phyloP scores from a whole-genome alignment of 2,329 filamentous ascomycete genomes.

The Fusarium ramigenum region DNA sequence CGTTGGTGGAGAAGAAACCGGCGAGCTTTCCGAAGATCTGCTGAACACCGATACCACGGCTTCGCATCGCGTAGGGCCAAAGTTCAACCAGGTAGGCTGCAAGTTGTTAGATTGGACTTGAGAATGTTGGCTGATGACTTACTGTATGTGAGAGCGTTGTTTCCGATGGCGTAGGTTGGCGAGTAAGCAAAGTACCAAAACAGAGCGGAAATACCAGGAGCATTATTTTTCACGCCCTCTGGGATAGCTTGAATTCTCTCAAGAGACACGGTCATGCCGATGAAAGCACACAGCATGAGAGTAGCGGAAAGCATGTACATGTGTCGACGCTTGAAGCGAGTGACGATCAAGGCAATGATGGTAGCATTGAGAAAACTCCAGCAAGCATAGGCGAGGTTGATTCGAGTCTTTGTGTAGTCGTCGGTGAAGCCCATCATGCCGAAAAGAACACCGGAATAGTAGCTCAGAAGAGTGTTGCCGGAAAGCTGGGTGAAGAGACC shows the following conservation, averaged over 20 bases:
- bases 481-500: slow-evolving; percentile 64
- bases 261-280: slow-evolving; percentile 62
- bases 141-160: slow-evolving; percentile 38
- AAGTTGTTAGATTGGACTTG: background rate
- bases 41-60: slow-evolving; percentile 66
- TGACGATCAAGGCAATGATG: slow-evolving; percentile 52
- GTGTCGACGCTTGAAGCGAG: slow-evolving; percentile 57
- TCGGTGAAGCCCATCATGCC: slow-evolving; percentile 56
- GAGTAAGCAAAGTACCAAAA: slow-evolving; percentile 32
- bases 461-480: slow-evolving; percentile 54
- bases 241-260: slow-evolving; percentile 51
- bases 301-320: slow-evolving; percentile 64
- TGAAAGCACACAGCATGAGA: slow-evolving; percentile 59
- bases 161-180: slow-evolving; percentile 35
- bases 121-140: background rate
- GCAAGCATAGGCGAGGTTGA: slow-evolving; percentile 56
- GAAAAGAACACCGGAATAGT: slow-evolving; percentile 48
- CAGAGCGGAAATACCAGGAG: slow-evolving; percentile 24
- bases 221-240: background rate
- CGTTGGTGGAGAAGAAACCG: slow-evolving; percentile 55
- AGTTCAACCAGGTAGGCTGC: slow-evolving; percentile 64
- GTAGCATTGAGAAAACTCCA: slow-evolving; percentile 57
- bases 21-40: slow-evolving; percentile 61
- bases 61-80: slow-evolving; percentile 66
- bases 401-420: slow-evolving; percentile 54